Evolutionary conservation across 2,329 filamentous ascomycete species (phyloP).

Genomic region (Trichoderma atroviride): DNA sequence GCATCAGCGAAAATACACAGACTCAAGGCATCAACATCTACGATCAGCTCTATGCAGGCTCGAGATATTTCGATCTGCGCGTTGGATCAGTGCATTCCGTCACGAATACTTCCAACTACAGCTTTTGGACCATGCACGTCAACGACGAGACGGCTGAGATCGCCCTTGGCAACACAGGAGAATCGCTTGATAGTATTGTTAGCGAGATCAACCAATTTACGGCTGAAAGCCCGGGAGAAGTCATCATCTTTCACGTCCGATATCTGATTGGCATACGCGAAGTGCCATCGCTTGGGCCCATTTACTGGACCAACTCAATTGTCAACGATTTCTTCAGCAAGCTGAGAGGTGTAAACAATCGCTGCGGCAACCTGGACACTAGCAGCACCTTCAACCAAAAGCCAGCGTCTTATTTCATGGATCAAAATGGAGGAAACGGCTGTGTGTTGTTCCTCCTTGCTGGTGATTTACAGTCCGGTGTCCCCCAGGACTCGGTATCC

Average conservation of each 20-base stretch:
- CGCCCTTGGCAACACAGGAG: constrained; percentile 50
- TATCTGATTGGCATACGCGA: constrained; percentile 47
- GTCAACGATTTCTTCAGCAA: constrained; percentile 48
- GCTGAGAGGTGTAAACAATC: constrained; percentile 46
- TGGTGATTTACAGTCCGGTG: constrained; percentile 30
- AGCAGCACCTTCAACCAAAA: constrained; percentile 34
- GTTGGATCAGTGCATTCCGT: constrained; percentile 39
- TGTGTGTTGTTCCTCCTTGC: constrained; percentile 41
- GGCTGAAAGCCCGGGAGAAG: constrained; percentile 45
- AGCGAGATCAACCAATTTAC: constrained; percentile 50
- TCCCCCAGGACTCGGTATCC: constrained; percentile 32
- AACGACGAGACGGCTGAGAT: constrained; percentile 39
- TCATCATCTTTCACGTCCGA: constrained; percentile 51
- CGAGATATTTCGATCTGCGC: constrained; percentile 53
- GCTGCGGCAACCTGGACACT: constrained; percentile 37
- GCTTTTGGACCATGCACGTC: constrained; percentile 49
- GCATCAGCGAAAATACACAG: constrained; percentile 46
- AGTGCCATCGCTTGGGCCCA: constrained; percentile 35
- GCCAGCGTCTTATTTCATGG: constrained; percentile 37
- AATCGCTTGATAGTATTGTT: constrained; percentile 47
- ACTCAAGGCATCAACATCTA: constrained; percentile 50
- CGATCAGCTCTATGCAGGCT: constrained; percentile 49
- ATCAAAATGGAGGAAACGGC: constrained; percentile 38
- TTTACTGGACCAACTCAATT: constrained; percentile 43
- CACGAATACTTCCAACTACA: constrained; percentile 28